Percentiles rank a stretch among this genome's conserved stretches.
Evolutionary conservation across 306 rosid species (phyloP).

Genomic region (Coriaria nepalensis): DNA sequence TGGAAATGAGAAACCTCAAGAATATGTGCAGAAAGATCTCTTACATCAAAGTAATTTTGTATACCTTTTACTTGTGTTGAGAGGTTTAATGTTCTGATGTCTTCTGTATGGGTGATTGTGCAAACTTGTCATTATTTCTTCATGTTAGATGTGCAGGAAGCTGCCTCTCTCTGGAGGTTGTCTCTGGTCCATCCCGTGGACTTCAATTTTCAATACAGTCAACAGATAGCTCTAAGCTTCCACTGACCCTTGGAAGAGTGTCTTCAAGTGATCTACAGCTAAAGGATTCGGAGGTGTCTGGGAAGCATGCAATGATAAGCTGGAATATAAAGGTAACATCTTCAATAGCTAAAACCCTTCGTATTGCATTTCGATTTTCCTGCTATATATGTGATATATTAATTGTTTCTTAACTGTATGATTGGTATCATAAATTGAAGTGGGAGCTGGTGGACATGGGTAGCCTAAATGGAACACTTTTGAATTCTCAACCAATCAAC

Average conservation of each 20-base stretch:
- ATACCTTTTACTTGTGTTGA: slow-evolving; percentile 15
- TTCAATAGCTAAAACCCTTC: slow-evolving; percentile 10
- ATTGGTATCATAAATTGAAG: slow-evolving; percentile 56
- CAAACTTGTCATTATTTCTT: slow-evolving; percentile 43
- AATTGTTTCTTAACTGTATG: slow-evolving; percentile 12
- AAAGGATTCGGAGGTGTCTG: slow-evolving; percentile 84
- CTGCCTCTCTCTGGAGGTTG: slow-evolving; percentile 77
- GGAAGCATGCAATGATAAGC: slow-evolving; percentile 76
- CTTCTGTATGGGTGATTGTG: slow-evolving; percentile 20
- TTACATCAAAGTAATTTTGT: slow-evolving; percentile 65
- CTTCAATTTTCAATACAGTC: slow-evolving; percentile 40
- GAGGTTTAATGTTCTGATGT: slow-evolving; percentile 7
- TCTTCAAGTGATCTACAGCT: slow-evolving; percentile 65
- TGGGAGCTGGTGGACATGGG: slow-evolving; percentile 98
- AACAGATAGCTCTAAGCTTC: slow-evolving; percentile 39
- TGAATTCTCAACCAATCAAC: slow-evolving; percentile 62
- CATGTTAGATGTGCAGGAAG: slow-evolving; percentile 92
- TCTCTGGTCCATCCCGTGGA: slow-evolving; percentile 81
- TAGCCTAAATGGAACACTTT: slow-evolving; percentile 80
- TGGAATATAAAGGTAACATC: slow-evolving; percentile 75
- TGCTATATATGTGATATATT: slow-evolving; percentile 10
- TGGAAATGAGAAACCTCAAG: slow-evolving; percentile 30
- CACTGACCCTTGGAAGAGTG: slow-evolving; percentile 74
- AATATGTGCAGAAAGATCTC: slow-evolving; percentile 21
- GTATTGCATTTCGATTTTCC: slow-evolving; percentile 16